Evolutionary conservation across 495 filamentous ascomycete genomes (phyloP).

Genomic region (Pseudomonodictys pantanalensis): DNA sequence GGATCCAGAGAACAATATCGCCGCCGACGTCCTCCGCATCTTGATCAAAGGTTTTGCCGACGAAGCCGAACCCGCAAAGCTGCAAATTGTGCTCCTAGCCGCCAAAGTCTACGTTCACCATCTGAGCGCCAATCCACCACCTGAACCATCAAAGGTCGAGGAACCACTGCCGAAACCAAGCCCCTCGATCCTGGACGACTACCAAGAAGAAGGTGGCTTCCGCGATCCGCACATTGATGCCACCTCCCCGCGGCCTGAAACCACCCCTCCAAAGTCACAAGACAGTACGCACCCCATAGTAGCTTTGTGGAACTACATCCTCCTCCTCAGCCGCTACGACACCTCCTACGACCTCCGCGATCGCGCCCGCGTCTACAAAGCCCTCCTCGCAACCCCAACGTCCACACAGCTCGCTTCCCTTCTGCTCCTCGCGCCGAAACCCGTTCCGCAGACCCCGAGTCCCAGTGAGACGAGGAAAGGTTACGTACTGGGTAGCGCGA

Average conservation of each 20-base stretch:
- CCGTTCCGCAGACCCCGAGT: slow-evolving; percentile 79
- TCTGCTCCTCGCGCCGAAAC: slow-evolving; percentile 89
- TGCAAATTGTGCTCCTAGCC: slow-evolving; percentile 86
- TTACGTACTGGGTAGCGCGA: slow-evolving; percentile 75
- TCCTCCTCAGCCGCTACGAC: slow-evolving; percentile 85
- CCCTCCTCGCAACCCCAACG: slow-evolving; percentile 69
- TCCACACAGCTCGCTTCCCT: slow-evolving; percentile 83
- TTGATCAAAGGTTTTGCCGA: slow-evolving; percentile 78
- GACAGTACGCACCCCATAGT: slow-evolving; percentile 59
- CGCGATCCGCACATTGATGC: slow-evolving; percentile 23
- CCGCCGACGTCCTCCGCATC: slow-evolving; percentile 88
- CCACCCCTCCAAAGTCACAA: slow-evolving; percentile 44
- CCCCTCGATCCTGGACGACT: slow-evolving; percentile 30
- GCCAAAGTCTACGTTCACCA: slow-evolving; percentile 94
- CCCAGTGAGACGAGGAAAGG: slow-evolving; percentile 76
- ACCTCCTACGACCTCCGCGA: slow-evolving; percentile 93
- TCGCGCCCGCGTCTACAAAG: slow-evolving; percentile 80
- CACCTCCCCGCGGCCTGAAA: slow-evolving; percentile 23
- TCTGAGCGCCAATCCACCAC: slow-evolving; percentile 55
- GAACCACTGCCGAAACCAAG: slow-evolving; percentile 23
- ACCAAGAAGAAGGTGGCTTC: slow-evolving; percentile 36
- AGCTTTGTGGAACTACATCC: slow-evolving; percentile 77
- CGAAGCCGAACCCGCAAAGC: slow-evolving; percentile 80
- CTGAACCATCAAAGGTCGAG: slow-evolving; percentile 22
- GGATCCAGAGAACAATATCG: slow-evolving; percentile 78